Evolutionary conservation across 805 yeast species (phyloP).

Genomic region (Saccharomycopsis javanensis): DNA sequence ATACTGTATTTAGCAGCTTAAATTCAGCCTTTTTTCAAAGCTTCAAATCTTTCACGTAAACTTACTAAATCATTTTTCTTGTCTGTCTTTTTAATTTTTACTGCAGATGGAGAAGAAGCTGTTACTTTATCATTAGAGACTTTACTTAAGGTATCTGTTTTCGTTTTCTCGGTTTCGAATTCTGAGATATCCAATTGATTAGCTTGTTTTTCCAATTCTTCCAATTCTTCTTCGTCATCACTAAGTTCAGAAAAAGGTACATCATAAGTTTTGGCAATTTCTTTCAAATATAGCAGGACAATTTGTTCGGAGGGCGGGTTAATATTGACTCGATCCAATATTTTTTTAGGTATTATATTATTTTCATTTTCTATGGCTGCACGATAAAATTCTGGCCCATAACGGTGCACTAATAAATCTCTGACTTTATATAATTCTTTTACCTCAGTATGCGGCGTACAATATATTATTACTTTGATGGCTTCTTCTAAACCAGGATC

Average conservation of each 20-base stretch:
- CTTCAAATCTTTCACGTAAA: neutral
- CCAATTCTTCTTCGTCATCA: conserved; percentile 25
- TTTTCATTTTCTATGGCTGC: conserved; percentile 43
- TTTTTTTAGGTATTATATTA: conserved; percentile 55
- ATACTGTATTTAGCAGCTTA: neutral
- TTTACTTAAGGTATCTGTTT: neutral
- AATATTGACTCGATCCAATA: conserved; percentile 50
- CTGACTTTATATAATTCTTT: conserved; percentile 56
- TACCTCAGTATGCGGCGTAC: conserved; percentile 65
- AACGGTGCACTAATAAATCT: conserved; percentile 52
- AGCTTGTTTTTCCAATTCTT: conserved; percentile 22
- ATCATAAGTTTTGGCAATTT: conserved; percentile 70
- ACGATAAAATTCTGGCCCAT: conserved; percentile 58
- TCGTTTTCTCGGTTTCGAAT: neutral
- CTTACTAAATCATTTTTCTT: neutral
- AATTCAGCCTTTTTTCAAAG: neutral
- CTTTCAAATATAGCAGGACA: conserved; percentile 61
- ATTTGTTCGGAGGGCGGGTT: conserved; percentile 58
- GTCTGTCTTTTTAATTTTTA: neutral
- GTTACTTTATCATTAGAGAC: neutral
- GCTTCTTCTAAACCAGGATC: conserved; percentile 69
- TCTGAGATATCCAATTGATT: neutral
- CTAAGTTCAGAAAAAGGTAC: conserved; percentile 59
- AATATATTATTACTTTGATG: conserved; percentile 54
- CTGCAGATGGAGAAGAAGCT: neutral